Base-by-base conservation (phyloP, 768 basidiomycete species). In the Boletales sp. region DNA sequence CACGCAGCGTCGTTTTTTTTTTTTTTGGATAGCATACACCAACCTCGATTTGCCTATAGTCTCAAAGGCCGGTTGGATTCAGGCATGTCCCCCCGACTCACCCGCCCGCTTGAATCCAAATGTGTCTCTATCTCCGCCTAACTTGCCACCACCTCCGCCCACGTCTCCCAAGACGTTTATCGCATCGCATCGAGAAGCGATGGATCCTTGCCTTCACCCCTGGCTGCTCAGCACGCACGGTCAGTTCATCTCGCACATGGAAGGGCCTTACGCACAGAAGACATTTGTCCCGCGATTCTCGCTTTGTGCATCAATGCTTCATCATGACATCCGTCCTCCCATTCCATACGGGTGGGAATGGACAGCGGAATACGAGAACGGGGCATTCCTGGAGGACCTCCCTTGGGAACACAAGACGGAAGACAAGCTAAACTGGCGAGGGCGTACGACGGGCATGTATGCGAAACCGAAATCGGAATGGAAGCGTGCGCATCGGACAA, bases 361-460 rank as follows among this genome's bases (percentile, higher is more conserved):
- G 75, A 76, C 73, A 6, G 59, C 18, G 27, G 1, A 30, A n/a
- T 5, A 2, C 13, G 13, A 27, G 24, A 68, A 72, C 7, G 69
- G 69, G 3, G 62, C 62, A 3, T 62, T 48, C 15, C 71, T 82
- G 55, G 63, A 56, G 3, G 81, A 88, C 63, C 77, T 83, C 9
- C 74, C 72, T 0, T 92, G 84, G 80, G 78, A 82, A 14, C 72
- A 77, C 30, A 90, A 85, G 69, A 27, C 68, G 2, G 78, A 86
- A 60, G 80, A 84, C 51, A 69, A 79, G 4, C 55, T 89, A 15
- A 71, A 81, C 36, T 90, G 89, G 89, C 74, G 89, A 36, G 89
- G 89, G 4, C 79, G 79, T 37, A 86, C 81, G 40, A 89, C 88
- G 0, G 89, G 88, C 10, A 84, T 81, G 17, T 69, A 56, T 45